Conservation (phyloP, 2,329 filamentous ascomycete genomes). For the Penicillium italicum region DNA sequence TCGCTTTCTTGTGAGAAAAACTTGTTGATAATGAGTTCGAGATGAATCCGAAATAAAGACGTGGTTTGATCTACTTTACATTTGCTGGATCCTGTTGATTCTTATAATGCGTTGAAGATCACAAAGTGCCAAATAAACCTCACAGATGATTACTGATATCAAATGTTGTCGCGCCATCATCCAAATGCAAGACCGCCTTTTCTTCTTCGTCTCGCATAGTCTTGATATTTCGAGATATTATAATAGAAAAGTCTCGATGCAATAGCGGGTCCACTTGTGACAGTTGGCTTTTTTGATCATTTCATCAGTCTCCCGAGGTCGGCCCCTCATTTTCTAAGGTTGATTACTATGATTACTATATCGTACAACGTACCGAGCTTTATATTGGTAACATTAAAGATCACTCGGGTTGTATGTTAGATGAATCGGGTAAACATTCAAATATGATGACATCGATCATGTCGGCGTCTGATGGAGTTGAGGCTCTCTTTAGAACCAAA, state of each 20-base stretch:
- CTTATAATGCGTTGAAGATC: not conserved
- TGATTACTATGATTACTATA: conserved; percentile 1
- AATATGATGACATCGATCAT: not conserved
- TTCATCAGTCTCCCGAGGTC: not conserved
- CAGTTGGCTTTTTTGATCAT: not conserved
- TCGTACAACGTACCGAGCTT: not conserved
- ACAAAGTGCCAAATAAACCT: not conserved
- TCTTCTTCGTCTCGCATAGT: not conserved
- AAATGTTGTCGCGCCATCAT: not conserved
- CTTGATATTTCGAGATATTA: not conserved
- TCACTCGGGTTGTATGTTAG: not conserved
- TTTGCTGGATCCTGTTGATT: not conserved
- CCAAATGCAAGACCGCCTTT: not conserved
- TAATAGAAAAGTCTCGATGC: not conserved
- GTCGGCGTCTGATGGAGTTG: not conserved
- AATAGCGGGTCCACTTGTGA: too few species aligned
- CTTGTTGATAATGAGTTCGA: not conserved
- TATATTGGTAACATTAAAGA: not conserved
- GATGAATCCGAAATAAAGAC: not conserved
- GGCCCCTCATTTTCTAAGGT: not conserved
- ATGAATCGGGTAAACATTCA: not conserved
- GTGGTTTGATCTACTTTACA: not conserved
- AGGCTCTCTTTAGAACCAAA: not conserved
- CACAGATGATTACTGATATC: not conserved
- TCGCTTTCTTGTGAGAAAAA: not conserved